phyloP scores from a whole-genome alignment of 164 flowering plant genomes.

The Chimonanthus salicifolius region DNA sequence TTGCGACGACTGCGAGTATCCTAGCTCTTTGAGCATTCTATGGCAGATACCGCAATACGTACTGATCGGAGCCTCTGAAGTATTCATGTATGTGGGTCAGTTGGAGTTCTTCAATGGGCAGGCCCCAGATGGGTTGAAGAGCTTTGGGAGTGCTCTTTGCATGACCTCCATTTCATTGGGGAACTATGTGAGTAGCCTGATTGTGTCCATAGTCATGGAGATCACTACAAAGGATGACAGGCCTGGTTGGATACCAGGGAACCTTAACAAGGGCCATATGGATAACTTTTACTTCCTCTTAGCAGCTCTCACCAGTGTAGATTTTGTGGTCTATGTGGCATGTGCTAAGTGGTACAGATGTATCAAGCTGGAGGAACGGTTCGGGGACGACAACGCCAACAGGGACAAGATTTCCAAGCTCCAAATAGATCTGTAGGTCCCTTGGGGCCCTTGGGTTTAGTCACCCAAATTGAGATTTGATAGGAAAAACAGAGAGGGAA shows the following conservation, averaged over 20 bases:
- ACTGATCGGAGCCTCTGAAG: slow-evolving; percentile 85
- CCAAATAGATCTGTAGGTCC: neutral
- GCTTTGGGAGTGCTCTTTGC: slow-evolving; percentile 92
- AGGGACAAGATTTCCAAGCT: neutral
- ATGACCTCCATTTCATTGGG: slow-evolving; percentile 93
- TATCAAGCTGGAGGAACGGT: slow-evolving; percentile 45
- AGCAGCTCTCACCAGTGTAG: slow-evolving; percentile 54
- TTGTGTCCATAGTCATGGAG: slow-evolving; percentile 74
- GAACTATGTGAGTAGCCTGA: slow-evolving; percentile 79
- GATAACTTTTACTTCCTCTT: slow-evolving; percentile 82
- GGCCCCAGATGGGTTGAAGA: slow-evolving; percentile 83
- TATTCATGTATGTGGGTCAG: slow-evolving; percentile 92
- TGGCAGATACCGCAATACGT: slow-evolving; percentile 95
- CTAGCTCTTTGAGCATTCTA: slow-evolving; percentile 78
- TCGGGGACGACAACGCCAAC: slow-evolving; percentile 5
- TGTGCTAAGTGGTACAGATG: slow-evolving; percentile 74
- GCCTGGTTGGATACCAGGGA: slow-evolving; percentile 94
- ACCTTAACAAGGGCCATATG: slow-evolving; percentile 85
- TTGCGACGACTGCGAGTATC: slow-evolving; percentile 52
- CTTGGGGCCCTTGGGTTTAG: neutral
- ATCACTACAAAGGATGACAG: slow-evolving; percentile 51
- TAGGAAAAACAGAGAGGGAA: neutral
- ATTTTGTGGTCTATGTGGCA: slow-evolving; percentile 51
- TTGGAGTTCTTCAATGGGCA: slow-evolving; percentile 88
- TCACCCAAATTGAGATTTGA: neutral